phyloP scores from a whole-genome alignment of 2,329 filamentous ascomycete genomes.

The Fusarium sp. region DNA sequence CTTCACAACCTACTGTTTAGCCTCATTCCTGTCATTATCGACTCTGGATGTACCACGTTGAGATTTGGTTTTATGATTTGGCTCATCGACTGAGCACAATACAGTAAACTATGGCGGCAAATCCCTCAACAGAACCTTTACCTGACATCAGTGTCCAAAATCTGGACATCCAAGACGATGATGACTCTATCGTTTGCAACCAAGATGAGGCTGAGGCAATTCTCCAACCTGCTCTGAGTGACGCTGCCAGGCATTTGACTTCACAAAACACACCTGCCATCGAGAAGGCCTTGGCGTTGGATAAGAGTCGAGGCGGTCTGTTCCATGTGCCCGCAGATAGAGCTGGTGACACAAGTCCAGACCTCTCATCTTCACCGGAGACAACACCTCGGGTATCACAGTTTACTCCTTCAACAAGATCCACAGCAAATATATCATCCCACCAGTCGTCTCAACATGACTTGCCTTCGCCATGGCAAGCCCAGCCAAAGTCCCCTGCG shows the following conservation, averaged over 20 bases:
- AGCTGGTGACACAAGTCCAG: slow-evolving; percentile 45
- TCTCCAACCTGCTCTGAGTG: slow-evolving; percentile 70
- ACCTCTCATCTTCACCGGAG: slow-evolving; percentile 41
- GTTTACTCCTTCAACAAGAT: slow-evolving; percentile 12
- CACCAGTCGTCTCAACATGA: slow-evolving; percentile 17
- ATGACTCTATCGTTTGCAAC: slow-evolving; percentile 53
- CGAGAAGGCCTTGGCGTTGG: slow-evolving; percentile 70
- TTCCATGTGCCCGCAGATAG: slow-evolving; percentile 45
- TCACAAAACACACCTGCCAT: slow-evolving; percentile 67
- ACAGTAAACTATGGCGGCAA: slow-evolving; percentile 29
- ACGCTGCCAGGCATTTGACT: slow-evolving; percentile 67
- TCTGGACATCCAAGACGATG: slow-evolving; percentile 35
- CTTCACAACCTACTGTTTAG: slow-evolving; percentile 9
- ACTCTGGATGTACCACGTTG: slow-evolving; percentile 4
- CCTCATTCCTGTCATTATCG: slow-evolving; percentile 1
- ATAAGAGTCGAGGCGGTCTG: slow-evolving; percentile 52
- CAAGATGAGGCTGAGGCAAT: slow-evolving; percentile 71
- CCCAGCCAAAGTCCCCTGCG: slow-evolving; percentile 40
- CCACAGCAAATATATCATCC: slow-evolving; percentile 13
- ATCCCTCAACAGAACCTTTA: slow-evolving; percentile 13
- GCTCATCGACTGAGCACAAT: background rate
- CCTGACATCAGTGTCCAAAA: slow-evolving; percentile 5
- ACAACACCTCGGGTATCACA: slow-evolving; percentile 19
- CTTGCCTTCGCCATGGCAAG: slow-evolving; percentile 51
- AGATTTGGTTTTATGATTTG: background rate